A percentile compares a stretch with the other conserved stretches of the same genome.
phyloP scores from a whole-genome alignment of 1,284 basidiomycete species.

The Cryptococcus sp. region DNA sequence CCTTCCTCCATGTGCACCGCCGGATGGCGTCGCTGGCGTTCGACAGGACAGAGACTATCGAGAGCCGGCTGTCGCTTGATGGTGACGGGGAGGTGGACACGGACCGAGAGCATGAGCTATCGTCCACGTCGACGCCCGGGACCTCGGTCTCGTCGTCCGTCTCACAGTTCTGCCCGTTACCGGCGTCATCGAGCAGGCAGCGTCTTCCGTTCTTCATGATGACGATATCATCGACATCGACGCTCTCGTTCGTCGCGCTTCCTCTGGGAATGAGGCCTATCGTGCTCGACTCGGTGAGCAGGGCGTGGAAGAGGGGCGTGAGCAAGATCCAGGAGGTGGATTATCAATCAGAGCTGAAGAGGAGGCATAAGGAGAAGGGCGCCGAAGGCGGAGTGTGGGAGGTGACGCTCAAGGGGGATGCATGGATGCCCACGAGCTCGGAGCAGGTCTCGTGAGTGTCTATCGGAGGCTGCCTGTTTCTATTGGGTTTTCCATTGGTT shows the following conservation, averaged over 20 bases:
- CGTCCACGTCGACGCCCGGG: slow-evolving; percentile 25
- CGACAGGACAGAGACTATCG: slow-evolving; percentile 30
- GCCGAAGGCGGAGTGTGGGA: slow-evolving; percentile 48
- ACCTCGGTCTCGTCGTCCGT: slow-evolving; percentile 36
- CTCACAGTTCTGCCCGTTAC: slow-evolving; percentile 35
- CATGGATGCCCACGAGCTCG: slow-evolving; percentile 39
- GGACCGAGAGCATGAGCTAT: neutral
- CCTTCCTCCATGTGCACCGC: slow-evolving; percentile 14
- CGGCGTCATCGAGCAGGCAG: slow-evolving; percentile 12
- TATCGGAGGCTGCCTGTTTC: neutral
- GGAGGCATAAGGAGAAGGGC: slow-evolving; percentile 39
- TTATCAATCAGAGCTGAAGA: slow-evolving; percentile 42
- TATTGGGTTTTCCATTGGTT: neutral
- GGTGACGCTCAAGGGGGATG: slow-evolving; percentile 36
- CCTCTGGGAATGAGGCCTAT: slow-evolving; percentile 28
- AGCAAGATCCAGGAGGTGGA: slow-evolving; percentile 33
- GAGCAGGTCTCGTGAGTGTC: slow-evolving; percentile 45
- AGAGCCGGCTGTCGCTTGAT: slow-evolving; percentile 19
- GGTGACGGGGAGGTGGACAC: slow-evolving; percentile 16
- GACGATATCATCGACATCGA: slow-evolving; percentile 37
- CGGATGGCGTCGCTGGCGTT: slow-evolving; percentile 21
- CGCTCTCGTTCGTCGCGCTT: slow-evolving; percentile 43
- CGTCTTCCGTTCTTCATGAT: slow-evolving; percentile 44
- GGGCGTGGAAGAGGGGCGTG: slow-evolving; percentile 40
- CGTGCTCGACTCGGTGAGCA: slow-evolving; percentile 34